phyloP scores from a whole-genome alignment of 768 basidiomycete genomes.

The Boletus huronensis region DNA sequence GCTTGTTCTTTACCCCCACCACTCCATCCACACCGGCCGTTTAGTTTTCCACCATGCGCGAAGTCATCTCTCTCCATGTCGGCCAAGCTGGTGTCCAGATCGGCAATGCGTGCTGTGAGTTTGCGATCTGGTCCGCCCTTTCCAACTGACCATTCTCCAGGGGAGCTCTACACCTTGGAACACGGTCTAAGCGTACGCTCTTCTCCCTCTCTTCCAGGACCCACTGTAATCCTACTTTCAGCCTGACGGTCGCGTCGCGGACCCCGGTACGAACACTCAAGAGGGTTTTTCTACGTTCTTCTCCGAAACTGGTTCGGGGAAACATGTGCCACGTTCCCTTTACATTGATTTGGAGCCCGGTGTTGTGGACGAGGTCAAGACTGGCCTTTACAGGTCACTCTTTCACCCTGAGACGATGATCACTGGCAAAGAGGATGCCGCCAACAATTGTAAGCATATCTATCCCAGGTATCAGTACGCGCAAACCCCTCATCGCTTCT shows the following conservation, averaged over 20 bases:
- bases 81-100: constrained; percentile 97
- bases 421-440: constrained; percentile 97
- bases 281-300: constrained; percentile 98
- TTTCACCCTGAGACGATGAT: constrained; percentile 98
- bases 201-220: not conserved
- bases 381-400: constrained; percentile 85
- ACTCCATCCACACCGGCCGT: constrained; percentile 5
- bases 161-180: constrained; percentile 98
- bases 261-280: constrained; percentile 53
- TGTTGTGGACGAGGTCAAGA: constrained; percentile 93
- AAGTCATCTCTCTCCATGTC: constrained; percentile 95
- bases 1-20: constrained; percentile 15
- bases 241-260: constrained; percentile 87
- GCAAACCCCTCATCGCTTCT: constrained; percentile 10
- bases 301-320: constrained; percentile 89
- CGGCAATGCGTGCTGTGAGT: constrained; percentile 93
- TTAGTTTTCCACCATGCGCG: constrained; percentile 55
- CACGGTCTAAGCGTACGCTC: constrained; percentile 87
- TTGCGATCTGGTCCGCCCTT: constrained; percentile 3
- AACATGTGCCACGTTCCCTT: constrained; percentile 94
- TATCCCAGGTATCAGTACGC: not conserved
- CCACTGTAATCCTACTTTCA: constrained; percentile 32
- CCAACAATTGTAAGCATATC: constrained; percentile 87
- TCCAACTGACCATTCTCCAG: constrained; percentile 37
- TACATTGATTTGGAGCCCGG: constrained; percentile 96